These are phyloP conservation scores for Penicillium coprophilum DNA, from an alignment of 495 filamentous ascomycete genomes.

Conservation along the genomic window DNA sequence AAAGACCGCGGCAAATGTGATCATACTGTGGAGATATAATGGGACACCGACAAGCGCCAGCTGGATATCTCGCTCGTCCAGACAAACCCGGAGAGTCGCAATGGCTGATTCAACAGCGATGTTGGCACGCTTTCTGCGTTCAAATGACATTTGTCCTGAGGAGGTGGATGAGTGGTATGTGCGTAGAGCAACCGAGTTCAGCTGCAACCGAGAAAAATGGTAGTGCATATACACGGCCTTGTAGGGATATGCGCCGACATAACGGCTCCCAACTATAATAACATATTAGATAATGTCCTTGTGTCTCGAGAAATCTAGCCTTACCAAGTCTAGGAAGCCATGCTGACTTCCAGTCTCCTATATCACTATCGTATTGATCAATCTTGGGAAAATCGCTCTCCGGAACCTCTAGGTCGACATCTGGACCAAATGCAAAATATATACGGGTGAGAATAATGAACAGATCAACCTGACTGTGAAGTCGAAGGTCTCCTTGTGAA, in stretches of 20 bases:
- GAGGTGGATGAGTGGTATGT: conserved; percentile 51
- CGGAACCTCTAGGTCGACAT: conserved; percentile 53
- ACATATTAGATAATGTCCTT: not conserved
- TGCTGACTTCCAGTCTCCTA: conserved; percentile 46
- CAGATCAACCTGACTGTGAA: conserved; percentile 58
- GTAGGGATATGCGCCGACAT: conserved; percentile 54
- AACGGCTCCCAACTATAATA: conserved; percentile 43
- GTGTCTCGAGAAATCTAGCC: not conserved
- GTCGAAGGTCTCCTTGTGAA: conserved; percentile 52
- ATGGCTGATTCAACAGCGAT: conserved; percentile 56
- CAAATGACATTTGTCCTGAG: conserved; percentile 48
- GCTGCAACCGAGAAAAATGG: conserved; percentile 55
- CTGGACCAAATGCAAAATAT: conserved; percentile 58
- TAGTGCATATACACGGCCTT: conserved; percentile 54
- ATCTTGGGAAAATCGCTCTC: conserved; percentile 47
- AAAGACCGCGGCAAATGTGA: conserved; percentile 57
- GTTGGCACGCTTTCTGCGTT: conserved; percentile 54
- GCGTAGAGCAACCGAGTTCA: conserved; percentile 58
- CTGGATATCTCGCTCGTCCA: conserved; percentile 54
- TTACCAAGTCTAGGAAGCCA: conserved; percentile 53
- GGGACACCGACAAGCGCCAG: conserved; percentile 52
- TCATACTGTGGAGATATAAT: conserved; percentile 57
- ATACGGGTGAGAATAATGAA: conserved; percentile 59
- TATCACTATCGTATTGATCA: conserved; percentile 44
- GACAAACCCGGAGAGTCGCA: conserved; percentile 47